phyloP scores from a whole-genome alignment of 371 early-diverging fungal species.

The Phascolomyces articulosus region DNA sequence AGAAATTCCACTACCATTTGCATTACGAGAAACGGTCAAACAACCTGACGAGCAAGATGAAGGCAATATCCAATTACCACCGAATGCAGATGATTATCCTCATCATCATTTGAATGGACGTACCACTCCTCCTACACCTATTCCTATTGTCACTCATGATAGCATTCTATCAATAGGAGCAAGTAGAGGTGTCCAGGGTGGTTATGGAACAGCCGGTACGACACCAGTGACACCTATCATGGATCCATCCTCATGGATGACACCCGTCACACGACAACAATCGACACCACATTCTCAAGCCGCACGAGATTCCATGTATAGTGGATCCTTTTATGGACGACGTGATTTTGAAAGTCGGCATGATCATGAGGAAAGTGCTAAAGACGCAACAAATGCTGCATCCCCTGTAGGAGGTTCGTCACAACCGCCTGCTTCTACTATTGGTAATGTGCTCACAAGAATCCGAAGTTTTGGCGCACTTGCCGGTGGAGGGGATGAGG shows the following conservation, averaged over 20 bases:
- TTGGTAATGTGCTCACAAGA: slow-evolving; percentile 25
- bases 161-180: too few relatives aligned
- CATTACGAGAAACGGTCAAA: slow-evolving; percentile 20
- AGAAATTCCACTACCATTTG: slow-evolving; percentile 84
- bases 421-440: slow-evolving; percentile 7
- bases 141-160: slow-evolving; percentile 5
- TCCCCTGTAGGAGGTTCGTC: neutral
- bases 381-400: slow-evolving; percentile 1
- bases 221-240: neutral
- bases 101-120: neutral
- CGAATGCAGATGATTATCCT: neutral
- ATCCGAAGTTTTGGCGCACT: slow-evolving; percentile 21
- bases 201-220: too few relatives aligned
- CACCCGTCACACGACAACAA: slow-evolving; percentile 3
- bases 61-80: slow-evolving; percentile 12
- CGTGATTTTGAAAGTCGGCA: slow-evolving; percentile 53
- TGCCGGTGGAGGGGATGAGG: neutral
- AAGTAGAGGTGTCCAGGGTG: too few relatives aligned
- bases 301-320: slow-evolving; percentile 8
- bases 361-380: slow-evolving; percentile 26
- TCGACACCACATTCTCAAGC: slow-evolving; percentile 4
- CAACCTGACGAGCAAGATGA: slow-evolving; percentile 28
- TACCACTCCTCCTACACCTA: slow-evolving; percentile 9
- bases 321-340: slow-evolving; percentile 50
- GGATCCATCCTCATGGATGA: neutral